A percentile compares a stretch with the other conserved stretches of the same genome.
Evolutionary conservation across 2,329 filamentous ascomycete species (phyloP).

Genomic region (Talaromyces verruculosus): DNA sequence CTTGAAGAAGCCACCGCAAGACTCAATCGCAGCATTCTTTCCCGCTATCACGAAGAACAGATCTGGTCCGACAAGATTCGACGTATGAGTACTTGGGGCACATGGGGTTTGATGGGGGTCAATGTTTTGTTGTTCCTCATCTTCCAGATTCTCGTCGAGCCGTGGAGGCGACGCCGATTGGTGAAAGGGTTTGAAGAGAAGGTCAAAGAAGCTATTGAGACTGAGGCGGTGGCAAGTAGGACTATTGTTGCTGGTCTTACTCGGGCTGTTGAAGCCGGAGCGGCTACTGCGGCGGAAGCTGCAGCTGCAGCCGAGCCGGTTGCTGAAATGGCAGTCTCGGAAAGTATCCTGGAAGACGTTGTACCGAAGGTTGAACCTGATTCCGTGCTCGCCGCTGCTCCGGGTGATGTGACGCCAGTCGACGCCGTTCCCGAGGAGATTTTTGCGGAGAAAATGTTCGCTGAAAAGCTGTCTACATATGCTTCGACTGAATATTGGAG

Average conservation of each 20-base stretch:
- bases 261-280: not conserved
- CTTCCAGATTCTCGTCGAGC: slow-evolving; percentile 86
- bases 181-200: slow-evolving; percentile 81
- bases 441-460: not conserved
- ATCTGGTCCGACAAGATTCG: slow-evolving; percentile 98
- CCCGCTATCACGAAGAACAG: slow-evolving; percentile 96
- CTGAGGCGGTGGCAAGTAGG: slow-evolving; percentile 50
- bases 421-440: not conserved
- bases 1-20: slow-evolving; percentile 74
- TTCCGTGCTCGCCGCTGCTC: not conserved
- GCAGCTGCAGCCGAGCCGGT: slow-evolving; percentile 11
- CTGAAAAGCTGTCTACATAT: slow-evolving; percentile 22
- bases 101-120: slow-evolving; percentile 95
- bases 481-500: slow-evolving; percentile 49
- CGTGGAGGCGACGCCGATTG: slow-evolving; percentile 79
- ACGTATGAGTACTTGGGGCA: slow-evolving; percentile 96
- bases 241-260: slow-evolving; percentile 12
- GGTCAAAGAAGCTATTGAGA: slow-evolving; percentile 67
- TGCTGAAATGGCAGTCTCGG: slow-evolving; percentile 3
- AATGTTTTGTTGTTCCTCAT: slow-evolving; percentile 87
- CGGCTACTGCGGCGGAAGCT: slow-evolving; percentile 8
- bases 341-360: not conserved
- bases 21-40: slow-evolving; percentile 79
- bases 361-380: not conserved
- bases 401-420: slow-evolving; percentile 10